Evolutionary conservation across 495 filamentous ascomycete species (phyloP), one percentile per base, ranked within the genome.

Genomic region (Tuber aestivum): DNA sequence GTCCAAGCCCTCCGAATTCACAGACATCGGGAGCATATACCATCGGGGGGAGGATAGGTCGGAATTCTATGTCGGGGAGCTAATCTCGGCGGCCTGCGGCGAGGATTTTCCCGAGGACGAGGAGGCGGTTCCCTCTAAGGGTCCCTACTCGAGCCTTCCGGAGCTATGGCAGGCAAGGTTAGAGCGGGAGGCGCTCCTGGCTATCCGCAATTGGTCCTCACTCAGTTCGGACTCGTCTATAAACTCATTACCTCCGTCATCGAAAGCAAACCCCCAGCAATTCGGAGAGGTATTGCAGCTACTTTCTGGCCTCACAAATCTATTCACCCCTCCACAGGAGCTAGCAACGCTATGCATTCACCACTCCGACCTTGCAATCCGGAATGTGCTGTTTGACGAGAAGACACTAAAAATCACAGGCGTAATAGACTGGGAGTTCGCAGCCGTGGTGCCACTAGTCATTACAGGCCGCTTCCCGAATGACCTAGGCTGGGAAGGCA

Each of bases 391-490:
- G 44, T 83, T 83, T 50, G 81, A 83, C 73, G 81, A 82, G 42
- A 77, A 83, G 74, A 79, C 81, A 41, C 77, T 83, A 32, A 82
- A 83, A 71, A 83, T 83, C 45, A 83, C 81, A 70, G 81, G 81
- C 20, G 81, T 83, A 32, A 83, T 83, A 56, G 81, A 83, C 48
- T 83, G 81, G 81, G 81, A 83, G 41, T 83, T 83, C 70, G 81
- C 81, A 32, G 80, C 78, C 21, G 81, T 83, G 38, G 80, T 83
- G 27, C 81, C 81, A 1, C 70, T 83, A 20, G 81, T 77, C 35
- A 75, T 81, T 40, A 81, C 81, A 37, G 81, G 81, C 56, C 78
- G 81, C 42, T 81, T 83, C 65, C 81, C 81, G 1, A 79, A 83
- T 23, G 81, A 83, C 65, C 78, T 83, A 41, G 81, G 81, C 18